Evolutionary conservation across 306 rosid species (phyloP), one percentile per base, ranked within the genome.

Genomic region (Trichosanthes cucumerina): DNA sequence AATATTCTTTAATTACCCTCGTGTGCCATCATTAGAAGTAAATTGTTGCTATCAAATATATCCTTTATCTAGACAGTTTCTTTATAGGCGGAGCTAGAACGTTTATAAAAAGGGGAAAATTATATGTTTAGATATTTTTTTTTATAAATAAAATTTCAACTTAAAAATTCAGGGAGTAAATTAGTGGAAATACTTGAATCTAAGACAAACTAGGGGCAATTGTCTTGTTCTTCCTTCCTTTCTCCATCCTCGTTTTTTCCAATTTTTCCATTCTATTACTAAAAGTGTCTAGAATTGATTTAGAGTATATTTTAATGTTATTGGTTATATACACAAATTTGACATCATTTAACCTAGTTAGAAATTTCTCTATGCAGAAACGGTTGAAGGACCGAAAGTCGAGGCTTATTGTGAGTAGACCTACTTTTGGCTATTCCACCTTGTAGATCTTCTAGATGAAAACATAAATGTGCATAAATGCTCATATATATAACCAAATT

Each of bases 331-430:
- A 73, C 1, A 23, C 77, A 77, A 60, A 82, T 49, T 79, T 74
- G 15, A n/a, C 76, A 50, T 60, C 56, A 43, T 79, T 50, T 78
- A 3, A 78, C 58, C 34, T 50, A 3, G 9, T 34, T 81, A 39
- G 58, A 38, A 75, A 65, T 3, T 77, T 41, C 34, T 76, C 81
- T 82, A 36, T 78, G 75, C 88, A 96, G 99, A 88, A 88, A 83
- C 93, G 93, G 73, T 79, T 92, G 58, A 96, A 88, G 93, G 91
- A 88, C 81, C 87, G 83, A 80, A 96, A 92, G 79, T 92, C 99
- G 34, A 91, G 84, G 86, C 86, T 96, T 46, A 84, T 92, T 38
- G 99, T 96, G 84, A 88, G 99, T 81, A 65, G 34, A 81, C 46
- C 26, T 31, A 47, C 46, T 18, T 47, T 50, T 74, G 41, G 24